These are phyloP conservation scores for Trametopsis cervina DNA, from an alignment of 768 basidiomycete species.

Conservation along the genomic window DNA sequence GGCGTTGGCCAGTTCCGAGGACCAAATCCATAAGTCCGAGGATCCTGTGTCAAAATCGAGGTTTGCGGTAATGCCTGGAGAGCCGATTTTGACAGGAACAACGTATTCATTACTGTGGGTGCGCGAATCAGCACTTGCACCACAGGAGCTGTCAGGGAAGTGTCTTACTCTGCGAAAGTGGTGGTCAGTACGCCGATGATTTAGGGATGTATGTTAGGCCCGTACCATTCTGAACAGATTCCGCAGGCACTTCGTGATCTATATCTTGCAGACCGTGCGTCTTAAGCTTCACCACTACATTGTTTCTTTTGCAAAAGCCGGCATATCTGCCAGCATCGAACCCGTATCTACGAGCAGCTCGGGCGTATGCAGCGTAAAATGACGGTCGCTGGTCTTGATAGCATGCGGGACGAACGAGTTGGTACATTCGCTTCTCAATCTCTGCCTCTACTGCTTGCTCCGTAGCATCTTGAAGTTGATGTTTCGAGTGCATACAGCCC, in stretches of 20 bases:
- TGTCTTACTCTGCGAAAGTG: conserved; percentile 1
- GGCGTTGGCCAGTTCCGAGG: conserved; percentile 20
- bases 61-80: conserved; percentile 31
- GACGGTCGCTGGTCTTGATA: conserved; percentile 21
- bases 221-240: conserved; percentile 25
- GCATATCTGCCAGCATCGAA: conserved; percentile 22
- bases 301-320: conserved; percentile 23
- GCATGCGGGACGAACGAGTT: conserved; percentile 17
- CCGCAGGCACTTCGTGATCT: conserved; percentile 24
- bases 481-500: conserved; percentile 7
- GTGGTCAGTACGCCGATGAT: conserved; percentile 3
- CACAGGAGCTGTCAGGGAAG: neutral
- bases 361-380: conserved; percentile 23
- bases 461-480: conserved; percentile 2
- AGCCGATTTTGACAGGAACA: conserved; percentile 32
- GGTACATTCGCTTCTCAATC: conserved; percentile 12
- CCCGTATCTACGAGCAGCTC: conserved; percentile 23
- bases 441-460: neutral
- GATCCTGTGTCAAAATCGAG: conserved; percentile 29
- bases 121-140: neutral
- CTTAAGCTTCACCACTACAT: conserved; percentile 24
- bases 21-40: conserved; percentile 28
- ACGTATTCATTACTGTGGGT: conserved; percentile 30
- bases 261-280: conserved; percentile 17
- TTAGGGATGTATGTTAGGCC: neutral